Conservation (phyloP, 2,329 filamentous ascomycete species). For the Coniochaeta pulveracea region DNA sequence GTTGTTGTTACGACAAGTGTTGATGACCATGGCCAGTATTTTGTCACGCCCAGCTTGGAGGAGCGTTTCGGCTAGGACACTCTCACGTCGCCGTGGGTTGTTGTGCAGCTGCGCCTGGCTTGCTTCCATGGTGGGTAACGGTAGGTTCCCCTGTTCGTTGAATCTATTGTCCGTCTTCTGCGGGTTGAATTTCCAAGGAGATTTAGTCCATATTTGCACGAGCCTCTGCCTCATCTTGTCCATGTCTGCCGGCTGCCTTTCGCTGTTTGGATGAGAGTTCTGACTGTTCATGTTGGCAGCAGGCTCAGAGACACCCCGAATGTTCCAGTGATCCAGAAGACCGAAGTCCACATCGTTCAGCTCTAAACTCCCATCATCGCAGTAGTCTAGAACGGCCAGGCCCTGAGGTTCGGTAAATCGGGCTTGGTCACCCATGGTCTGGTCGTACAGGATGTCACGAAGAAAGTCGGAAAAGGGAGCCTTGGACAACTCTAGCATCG, state of each 20-base stretch:
- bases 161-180: constrained; percentile 31
- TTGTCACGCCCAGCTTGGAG: constrained; percentile 43
- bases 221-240: constrained; percentile 33
- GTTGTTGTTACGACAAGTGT: constrained; percentile 39
- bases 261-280: constrained; percentile 5
- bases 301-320: constrained; percentile 24
- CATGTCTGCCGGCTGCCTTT: constrained; percentile 25
- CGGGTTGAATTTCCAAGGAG: constrained; percentile 39
- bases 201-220: constrained; percentile 36
- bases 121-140: constrained; percentile 27
- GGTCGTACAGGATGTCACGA: constrained; percentile 37
- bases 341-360: constrained; percentile 41
- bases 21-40: constrained; percentile 52
- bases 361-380: constrained; percentile 35
- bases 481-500: constrained; percentile 18
- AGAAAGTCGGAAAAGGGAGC: constrained; percentile 38
- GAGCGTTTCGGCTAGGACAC: constrained; percentile 30
- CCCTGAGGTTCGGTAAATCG: constrained; percentile 27
- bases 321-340: constrained; percentile 36
- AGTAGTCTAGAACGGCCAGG: constrained; percentile 36
- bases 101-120: constrained; percentile 13
- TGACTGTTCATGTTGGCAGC: constrained; percentile 1
- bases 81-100: constrained; percentile 16
- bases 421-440: constrained; percentile 21
- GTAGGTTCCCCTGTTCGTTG: constrained; percentile 31